These are phyloP conservation scores for Eucalyptus tenuipes DNA, from an alignment of 345 rosid species.

Conservation along the genomic window DNA sequence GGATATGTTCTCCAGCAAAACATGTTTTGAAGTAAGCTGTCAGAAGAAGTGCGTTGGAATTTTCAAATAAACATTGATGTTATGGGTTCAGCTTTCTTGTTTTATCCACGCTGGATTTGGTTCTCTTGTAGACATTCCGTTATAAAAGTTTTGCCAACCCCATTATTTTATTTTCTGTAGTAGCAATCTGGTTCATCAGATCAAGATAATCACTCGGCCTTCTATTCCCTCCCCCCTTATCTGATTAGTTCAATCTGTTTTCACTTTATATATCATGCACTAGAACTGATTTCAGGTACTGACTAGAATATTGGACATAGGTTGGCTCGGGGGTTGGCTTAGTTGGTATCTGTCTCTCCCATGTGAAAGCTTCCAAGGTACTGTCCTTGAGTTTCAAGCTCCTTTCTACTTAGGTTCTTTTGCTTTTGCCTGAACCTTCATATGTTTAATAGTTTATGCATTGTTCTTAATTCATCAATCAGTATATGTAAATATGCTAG, in stretches of 20 bases:
- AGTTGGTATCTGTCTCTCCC: constrained; percentile 74
- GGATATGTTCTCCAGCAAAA: constrained; percentile 42
- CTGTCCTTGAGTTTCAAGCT: not conserved
- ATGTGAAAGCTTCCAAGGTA: constrained; percentile 34
- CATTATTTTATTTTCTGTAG: not conserved
- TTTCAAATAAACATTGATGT: not conserved
- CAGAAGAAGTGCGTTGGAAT: not conserved
- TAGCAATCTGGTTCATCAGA: not conserved
- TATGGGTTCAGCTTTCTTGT: not conserved
- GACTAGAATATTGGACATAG: constrained; percentile 11
- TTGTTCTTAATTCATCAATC: not conserved
- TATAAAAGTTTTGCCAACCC: not conserved
- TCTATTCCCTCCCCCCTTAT: not conserved
- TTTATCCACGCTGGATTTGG: not conserved
- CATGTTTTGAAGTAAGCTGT: constrained; percentile 65
- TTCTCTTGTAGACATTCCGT: not conserved
- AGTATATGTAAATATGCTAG: not conserved
- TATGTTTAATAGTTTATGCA: not conserved
- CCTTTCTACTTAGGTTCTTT: not conserved
- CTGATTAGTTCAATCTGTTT: not conserved
- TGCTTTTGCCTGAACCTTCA: not conserved
- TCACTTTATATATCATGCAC: not conserved
- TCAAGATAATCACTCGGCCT: not conserved
- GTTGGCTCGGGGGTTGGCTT: constrained; percentile 91
- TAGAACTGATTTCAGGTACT: not conserved